Percentiles rank a stretch among this genome's conserved stretches.
These are phyloP conservation scores for Eutrema yunnanense DNA, from an alignment of 345 rosid species.

Conservation along the genomic window DNA sequence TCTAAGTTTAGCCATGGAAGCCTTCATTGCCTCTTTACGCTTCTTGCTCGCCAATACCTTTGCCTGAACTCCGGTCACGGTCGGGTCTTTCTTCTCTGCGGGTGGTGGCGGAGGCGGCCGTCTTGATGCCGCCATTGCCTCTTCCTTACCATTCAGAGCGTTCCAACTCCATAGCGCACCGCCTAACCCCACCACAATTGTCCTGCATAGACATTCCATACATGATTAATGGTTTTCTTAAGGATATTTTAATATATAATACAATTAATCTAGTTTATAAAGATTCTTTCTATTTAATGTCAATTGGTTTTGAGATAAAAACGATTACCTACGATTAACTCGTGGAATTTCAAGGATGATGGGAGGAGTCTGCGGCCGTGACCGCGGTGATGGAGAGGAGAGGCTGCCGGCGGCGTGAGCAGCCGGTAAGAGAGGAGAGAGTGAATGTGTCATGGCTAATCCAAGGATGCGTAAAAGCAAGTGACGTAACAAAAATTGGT, in stretches of 20 bases:
- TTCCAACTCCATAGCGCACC: slow-evolving; percentile 45
- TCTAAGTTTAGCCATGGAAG: slow-evolving; percentile 47
- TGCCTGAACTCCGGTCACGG: slow-evolving; percentile 69
- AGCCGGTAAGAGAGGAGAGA: slow-evolving; percentile 32
- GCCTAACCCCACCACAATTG: slow-evolving; percentile 31
- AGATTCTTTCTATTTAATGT: not conserved
- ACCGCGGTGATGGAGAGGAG: slow-evolving; percentile 25
- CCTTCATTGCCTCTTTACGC: slow-evolving; percentile 52
- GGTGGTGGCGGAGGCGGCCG: slow-evolving; percentile 64
- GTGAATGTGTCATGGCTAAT: slow-evolving; percentile 39
- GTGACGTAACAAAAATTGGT: not conserved
- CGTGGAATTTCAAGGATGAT: slow-evolving; percentile 19
- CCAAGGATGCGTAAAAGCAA: slow-evolving; percentile 1
- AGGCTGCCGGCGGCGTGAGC: slow-evolving; percentile 13
- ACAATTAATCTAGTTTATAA: not conserved
- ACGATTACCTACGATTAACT: slow-evolving; percentile 39
- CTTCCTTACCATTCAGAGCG: slow-evolving; percentile 19
- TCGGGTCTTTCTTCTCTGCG: slow-evolving; percentile 63
- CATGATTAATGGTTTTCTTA: not conserved
- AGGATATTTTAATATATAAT: not conserved
- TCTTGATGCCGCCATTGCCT: slow-evolving; percentile 53
- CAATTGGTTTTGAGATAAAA: not conserved
- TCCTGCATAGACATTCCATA: not conserved
- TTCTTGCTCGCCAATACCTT: slow-evolving; percentile 83
- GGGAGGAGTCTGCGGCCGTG: slow-evolving; percentile 20